phyloP scores from a whole-genome alignment of 768 basidiomycete genomes.

The Pseudohyphozyma bogoriensis region DNA sequence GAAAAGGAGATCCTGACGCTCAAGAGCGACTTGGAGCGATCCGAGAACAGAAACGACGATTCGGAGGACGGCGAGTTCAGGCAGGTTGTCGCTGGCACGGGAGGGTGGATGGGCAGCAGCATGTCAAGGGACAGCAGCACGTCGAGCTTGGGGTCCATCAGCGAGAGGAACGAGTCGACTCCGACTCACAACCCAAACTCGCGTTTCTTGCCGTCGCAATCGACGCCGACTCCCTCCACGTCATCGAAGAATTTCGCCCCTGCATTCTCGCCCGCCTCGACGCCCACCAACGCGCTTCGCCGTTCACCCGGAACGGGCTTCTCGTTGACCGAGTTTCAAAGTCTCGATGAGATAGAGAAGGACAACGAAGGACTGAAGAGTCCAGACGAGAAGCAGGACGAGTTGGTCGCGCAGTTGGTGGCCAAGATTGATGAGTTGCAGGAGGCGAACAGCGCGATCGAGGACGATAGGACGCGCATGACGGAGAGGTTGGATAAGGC shows the following conservation, averaged over 20 bases:
- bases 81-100: not conserved
- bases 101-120: not conserved
- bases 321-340: not conserved
- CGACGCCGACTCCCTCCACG: not conserved
- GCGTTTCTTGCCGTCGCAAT: too few species aligned
- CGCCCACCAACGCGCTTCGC: not conserved
- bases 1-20: constrained; percentile 30
- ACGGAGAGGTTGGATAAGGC: constrained; percentile 14
- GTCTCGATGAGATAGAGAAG: too few species aligned
- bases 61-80: not conserved
- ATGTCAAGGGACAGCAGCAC: too few species aligned
- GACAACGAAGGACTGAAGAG: not conserved
- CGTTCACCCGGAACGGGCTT: not conserved
- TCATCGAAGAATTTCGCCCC: not conserved
- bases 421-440: constrained; percentile 30
- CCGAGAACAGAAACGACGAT: constrained; percentile 17
- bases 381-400: constrained; percentile 16
- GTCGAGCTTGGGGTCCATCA: too few species aligned
- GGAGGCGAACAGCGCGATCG: constrained; percentile 22
- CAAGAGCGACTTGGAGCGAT: constrained; percentile 21
- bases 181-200: too few species aligned
- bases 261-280: not conserved
- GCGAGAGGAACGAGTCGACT: not conserved
- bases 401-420: constrained; percentile 24
- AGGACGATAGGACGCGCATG: constrained; percentile 16